A percentile compares a stretch with the other conserved stretches of the same genome.
Evolutionary conservation across 2,329 filamentous ascomycete genomes (phyloP).

Genomic region (Chaetomium sp.): DNA sequence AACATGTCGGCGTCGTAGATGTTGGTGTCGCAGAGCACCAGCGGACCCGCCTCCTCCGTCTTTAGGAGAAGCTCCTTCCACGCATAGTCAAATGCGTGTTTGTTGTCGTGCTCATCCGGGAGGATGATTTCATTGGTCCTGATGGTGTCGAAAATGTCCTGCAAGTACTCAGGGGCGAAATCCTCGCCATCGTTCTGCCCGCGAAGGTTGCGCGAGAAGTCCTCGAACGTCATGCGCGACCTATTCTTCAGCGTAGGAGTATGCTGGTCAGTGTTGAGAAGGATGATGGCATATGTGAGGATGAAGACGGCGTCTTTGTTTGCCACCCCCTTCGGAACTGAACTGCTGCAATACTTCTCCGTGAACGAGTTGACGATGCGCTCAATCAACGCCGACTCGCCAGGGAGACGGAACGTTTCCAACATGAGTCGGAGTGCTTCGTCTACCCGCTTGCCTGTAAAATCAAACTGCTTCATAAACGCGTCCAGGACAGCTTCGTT

Average conservation of each 20-base stretch:
- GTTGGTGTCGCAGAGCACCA: constrained; percentile 84
- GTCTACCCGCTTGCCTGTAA: constrained; percentile 81
- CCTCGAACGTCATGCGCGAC: constrained; percentile 80
- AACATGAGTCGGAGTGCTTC: constrained; percentile 87
- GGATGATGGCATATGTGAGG: constrained; percentile 92
- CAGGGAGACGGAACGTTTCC: constrained; percentile 88
- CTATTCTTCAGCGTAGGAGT: constrained; percentile 82
- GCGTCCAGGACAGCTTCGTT: constrained; percentile 84
- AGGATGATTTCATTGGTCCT: constrained; percentile 92
- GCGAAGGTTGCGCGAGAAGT: constrained; percentile 86
- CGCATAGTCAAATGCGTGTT: constrained; percentile 93
- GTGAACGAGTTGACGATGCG: constrained; percentile 86
- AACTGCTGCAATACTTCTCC: constrained; percentile 76
- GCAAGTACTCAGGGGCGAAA: constrained; percentile 80
- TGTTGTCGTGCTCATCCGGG: constrained; percentile 95
- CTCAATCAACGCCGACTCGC: constrained; percentile 90
- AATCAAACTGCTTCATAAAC: constrained; percentile 87
- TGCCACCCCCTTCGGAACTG: constrained; percentile 71
- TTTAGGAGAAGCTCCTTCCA: constrained; percentile 95
- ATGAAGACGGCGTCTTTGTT: constrained; percentile 89
- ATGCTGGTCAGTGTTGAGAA: constrained; percentile 96
- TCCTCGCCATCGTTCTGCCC: constrained; percentile 85
- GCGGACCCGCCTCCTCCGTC: constrained; percentile 70
- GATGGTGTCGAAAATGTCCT: constrained; percentile 88
- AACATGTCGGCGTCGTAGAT: constrained; percentile 99